These are phyloP conservation scores for Fragaria iinumae DNA, from an alignment of 306 rosid species.

Conservation along the genomic window DNA sequence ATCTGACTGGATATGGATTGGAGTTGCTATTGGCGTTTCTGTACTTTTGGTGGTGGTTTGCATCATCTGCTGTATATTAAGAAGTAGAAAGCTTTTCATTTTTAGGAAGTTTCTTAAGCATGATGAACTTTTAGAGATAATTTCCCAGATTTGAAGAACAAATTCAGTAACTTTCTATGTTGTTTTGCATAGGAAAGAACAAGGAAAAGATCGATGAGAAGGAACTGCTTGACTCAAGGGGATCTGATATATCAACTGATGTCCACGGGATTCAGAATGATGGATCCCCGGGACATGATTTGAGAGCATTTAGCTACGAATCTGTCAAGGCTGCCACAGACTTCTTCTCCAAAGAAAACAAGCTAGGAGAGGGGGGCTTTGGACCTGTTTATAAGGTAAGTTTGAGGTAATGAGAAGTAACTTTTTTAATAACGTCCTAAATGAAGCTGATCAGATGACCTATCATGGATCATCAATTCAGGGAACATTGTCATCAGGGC, in stretches of 20 bases:
- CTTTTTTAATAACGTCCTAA: not conserved
- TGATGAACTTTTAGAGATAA: not conserved
- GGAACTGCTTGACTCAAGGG: slow-evolving; percentile 3
- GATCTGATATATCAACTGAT: not conserved
- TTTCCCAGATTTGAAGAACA: not conserved
- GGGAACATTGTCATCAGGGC: not conserved
- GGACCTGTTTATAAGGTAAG: slow-evolving; percentile 14
- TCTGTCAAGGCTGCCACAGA: slow-evolving; percentile 8
- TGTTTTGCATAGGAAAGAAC: not conserved
- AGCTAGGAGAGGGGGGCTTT: slow-evolving; percentile 17
- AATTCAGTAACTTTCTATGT: not conserved
- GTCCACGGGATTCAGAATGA: not conserved
- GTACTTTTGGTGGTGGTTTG: not conserved
- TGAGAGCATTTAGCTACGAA: slow-evolving; percentile 13
- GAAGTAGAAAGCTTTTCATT: not conserved
- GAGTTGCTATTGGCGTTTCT: not conserved
- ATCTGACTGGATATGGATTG: slow-evolving; percentile 14
- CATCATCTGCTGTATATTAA: slow-evolving; percentile 2
- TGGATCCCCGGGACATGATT: slow-evolving; percentile 1
- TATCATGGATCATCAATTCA: not conserved
- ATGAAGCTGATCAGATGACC: not conserved
- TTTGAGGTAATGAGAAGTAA: not conserved
- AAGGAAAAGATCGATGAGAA: not conserved
- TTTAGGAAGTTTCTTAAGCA: not conserved
- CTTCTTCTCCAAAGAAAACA: not conserved